These are phyloP conservation scores for Penicillium paneum DNA, from an alignment of 2,329 filamentous ascomycete genomes.

Conservation along the genomic window DNA sequence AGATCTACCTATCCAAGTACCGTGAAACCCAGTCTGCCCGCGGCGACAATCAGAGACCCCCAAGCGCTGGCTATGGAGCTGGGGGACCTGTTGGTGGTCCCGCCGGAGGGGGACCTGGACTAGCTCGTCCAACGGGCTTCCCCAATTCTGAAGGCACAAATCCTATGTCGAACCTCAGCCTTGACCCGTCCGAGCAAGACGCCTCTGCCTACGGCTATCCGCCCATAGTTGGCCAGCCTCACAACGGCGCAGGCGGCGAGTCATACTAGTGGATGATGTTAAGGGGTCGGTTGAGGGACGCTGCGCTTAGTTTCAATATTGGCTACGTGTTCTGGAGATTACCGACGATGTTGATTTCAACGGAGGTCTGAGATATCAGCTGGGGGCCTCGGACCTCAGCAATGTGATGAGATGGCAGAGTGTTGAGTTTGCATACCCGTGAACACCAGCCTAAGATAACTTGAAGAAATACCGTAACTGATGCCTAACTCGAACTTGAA, in stretches of 20 bases:
- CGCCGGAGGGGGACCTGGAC: conserved; percentile 14
- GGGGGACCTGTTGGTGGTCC: conserved; percentile 40
- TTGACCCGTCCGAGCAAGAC: conserved; percentile 48
- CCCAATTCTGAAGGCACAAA: conserved; percentile 43
- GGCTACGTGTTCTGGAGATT: not conserved
- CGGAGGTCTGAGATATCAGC: not conserved
- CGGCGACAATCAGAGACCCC: conserved; percentile 60
- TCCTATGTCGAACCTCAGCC: conserved; percentile 43
- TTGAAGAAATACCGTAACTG: not conserved
- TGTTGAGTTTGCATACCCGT: not conserved
- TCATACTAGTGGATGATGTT: conserved; percentile 34
- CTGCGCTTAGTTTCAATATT: not conserved
- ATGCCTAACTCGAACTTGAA: not conserved
- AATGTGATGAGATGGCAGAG: not conserved
- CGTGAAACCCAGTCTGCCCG: conserved; percentile 86
- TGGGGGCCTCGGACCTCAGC: not conserved
- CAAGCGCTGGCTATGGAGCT: conserved; percentile 47
- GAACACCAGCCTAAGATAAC: not conserved
- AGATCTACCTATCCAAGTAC: conserved; percentile 97
- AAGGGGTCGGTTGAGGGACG: not conserved
- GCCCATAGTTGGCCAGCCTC: conserved; percentile 45
- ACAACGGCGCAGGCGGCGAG: conserved; percentile 48
- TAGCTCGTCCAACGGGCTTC: conserved; percentile 34
- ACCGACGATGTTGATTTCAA: not conserved
- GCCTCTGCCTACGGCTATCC: conserved; percentile 46